A percentile compares a stretch with the other conserved stretches of the same genome.
Conservation (phyloP, 257 asterid genomes). For the Penstemon davidsonii region DNA sequence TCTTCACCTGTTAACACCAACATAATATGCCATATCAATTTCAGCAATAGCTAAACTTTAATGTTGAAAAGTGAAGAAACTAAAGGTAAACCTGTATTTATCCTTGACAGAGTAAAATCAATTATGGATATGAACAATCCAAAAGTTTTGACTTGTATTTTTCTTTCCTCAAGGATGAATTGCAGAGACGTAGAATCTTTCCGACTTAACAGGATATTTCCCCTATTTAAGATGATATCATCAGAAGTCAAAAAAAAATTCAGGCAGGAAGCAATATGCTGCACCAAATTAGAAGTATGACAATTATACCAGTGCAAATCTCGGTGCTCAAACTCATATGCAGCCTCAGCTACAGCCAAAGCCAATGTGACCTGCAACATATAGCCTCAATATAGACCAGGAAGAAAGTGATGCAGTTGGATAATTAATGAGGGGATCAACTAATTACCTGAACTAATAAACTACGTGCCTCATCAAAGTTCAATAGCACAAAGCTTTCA, state of each 20-base stretch:
- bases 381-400: conserved; percentile 21
- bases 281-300: conserved; percentile 27
- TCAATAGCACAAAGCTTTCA: conserved; percentile 79
- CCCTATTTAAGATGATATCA: conserved; percentile 55
- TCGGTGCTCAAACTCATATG: conserved; percentile 91
- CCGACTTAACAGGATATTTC: conserved; percentile 78
- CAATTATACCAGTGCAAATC: conserved; percentile 85
- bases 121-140: conserved; percentile 79
- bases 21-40: conserved; percentile 14
- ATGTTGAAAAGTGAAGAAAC: conserved; percentile 16
- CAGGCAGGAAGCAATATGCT: conserved; percentile 22
- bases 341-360: conserved; percentile 92
- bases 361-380: conserved; percentile 74
- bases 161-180: conserved; percentile 73
- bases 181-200: conserved; percentile 52
- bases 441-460: conserved; percentile 71
- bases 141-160: conserved; percentile 57
- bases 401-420: conserved; percentile 27
- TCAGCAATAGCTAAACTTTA: conserved; percentile 20
- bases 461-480: conserved; percentile 84
- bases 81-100: conserved; percentile 68
- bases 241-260: conserved; percentile 25
- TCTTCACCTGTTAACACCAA: conserved; percentile 70
- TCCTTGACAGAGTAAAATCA: conserved; percentile 94
- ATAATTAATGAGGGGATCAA: conserved; percentile 15